Base-by-base conservation (phyloP, 169 alveolate species). In the Plasmodium sp. region DNA sequence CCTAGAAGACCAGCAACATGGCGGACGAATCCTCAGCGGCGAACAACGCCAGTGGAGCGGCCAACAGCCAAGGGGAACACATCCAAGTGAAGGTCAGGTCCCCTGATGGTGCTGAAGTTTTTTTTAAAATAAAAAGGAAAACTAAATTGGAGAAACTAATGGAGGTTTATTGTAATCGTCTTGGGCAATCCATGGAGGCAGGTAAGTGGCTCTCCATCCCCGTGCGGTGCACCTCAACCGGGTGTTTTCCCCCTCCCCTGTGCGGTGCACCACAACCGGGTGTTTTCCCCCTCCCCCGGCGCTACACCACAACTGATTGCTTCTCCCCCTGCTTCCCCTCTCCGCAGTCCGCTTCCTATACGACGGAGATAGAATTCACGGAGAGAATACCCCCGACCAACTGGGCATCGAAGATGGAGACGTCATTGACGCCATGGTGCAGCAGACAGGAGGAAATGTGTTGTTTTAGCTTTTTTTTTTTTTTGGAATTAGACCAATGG, bases 341-440 rank as follows among this genome's bases (percentile, higher is more conserved):
- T 93, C 77, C 79, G 95, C 98, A 62, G 99, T 99, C 45, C 98
- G 99, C 73, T 99, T 99, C 97, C 96, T 99, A 67, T 98, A 98
- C 96, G 99, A 99, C 86, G 99, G 99, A 12, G 99, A 99, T 91
- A 96, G 99, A 51, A 97, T 99, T 31, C 98, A 97, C 77, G 99
- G 99, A 16, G 98, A 98, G 43, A 96, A 98, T 75, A 99, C 99
- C 0, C 99, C 99, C 3, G 98, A 97, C 67, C 98, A 98, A 33
- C 96, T 98, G 71, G 99, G 99, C 16, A 97, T 99, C 96, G 99
- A 98, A 80, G 98, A 99, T 84, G 99, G 99, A 0, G 99, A 99
- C 92, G 98, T 98, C 93, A 99, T 99, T 51, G 99, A 99, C 92
- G 99, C 99, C n/a, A 99, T 99, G 99, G 99, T 99, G 22, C 99